Evolutionary conservation across 345 rosid species (phyloP).

Genomic region (Luvunga scandens): DNA sequence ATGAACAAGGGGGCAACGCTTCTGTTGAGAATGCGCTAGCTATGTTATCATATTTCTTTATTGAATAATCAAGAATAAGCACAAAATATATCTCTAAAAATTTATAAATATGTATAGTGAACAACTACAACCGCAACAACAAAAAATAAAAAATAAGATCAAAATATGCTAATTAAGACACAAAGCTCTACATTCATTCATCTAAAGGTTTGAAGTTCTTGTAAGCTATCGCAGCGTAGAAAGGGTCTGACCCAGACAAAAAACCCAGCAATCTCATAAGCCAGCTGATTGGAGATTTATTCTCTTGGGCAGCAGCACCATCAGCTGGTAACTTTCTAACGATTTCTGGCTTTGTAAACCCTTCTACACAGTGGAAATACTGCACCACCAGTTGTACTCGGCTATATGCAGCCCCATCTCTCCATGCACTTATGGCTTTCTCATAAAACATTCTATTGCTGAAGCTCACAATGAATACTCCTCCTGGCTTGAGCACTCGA

Average conservation of each 20-base stretch:
- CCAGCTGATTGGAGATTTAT: constrained; percentile 44
- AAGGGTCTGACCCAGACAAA: constrained; percentile 68
- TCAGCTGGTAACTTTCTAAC: constrained; percentile 42
- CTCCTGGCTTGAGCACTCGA: constrained; percentile 76
- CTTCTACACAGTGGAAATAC: constrained; percentile 71
- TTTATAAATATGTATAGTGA: too few relatives aligned
- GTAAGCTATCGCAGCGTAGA: constrained; percentile 79
- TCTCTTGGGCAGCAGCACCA: constrained; percentile 12
- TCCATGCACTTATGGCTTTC: constrained; percentile 78
- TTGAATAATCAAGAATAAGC: too few relatives aligned
- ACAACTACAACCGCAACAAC: too few relatives aligned
- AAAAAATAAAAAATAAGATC: too few relatives aligned
- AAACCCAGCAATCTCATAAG: constrained; percentile 47
- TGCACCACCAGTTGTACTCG: constrained; percentile 69
- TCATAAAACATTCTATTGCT: constrained; percentile 91
- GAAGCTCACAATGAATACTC: constrained; percentile 75
- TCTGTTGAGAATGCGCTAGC: too few relatives aligned
- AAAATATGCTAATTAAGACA: neutral
- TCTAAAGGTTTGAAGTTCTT: constrained; percentile 76
- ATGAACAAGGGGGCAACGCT: too few relatives aligned
- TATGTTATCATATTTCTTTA: too few relatives aligned
- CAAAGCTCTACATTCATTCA: constrained; percentile 26
- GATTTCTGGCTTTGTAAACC: constrained; percentile 69
- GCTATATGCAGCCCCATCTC: constrained; percentile 76
- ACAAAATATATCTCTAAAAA: too few relatives aligned